Conservation (phyloP, 345 rosid species). For the Syzygium aqueum region DNA sequence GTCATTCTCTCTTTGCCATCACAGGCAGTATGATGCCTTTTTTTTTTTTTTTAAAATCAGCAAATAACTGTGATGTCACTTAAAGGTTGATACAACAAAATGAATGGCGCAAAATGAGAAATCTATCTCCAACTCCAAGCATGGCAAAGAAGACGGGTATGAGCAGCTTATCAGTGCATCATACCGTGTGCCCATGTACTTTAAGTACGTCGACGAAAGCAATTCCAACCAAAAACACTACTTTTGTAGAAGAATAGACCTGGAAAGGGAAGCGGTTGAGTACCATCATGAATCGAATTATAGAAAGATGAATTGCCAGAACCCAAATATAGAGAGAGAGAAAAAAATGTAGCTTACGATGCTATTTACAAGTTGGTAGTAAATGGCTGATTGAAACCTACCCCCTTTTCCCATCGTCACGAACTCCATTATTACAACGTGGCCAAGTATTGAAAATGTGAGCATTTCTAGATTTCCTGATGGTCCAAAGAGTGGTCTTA, state of each 20-base stretch:
- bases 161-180: neutral
- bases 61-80: neutral
- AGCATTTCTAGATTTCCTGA: too few relatives aligned
- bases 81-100: neutral
- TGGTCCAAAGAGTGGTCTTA: too few relatives aligned
- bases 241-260: constrained; percentile 37
- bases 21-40: neutral
- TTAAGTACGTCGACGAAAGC: constrained; percentile 63
- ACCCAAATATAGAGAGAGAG: neutral
- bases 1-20: neutral
- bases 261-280: constrained; percentile 9
- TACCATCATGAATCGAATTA: neutral
- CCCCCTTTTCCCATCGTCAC: constrained; percentile 66
- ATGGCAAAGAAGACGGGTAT: neutral
- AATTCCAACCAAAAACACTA: constrained; percentile 33
- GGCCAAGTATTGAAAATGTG: too few relatives aligned
- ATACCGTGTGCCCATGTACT: constrained; percentile 68
- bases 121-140: neutral
- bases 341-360: constrained; percentile 34
- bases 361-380: constrained; percentile 48
- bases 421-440: constrained; percentile 47
- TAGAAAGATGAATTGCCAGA: neutral
- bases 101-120: neutral
- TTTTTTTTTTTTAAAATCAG: neutral
- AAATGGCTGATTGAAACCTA: constrained; percentile 59